Base-by-base conservation (phyloP, 768 basidiomycete genomes). In the Punctularia strigosozonata region DNA sequence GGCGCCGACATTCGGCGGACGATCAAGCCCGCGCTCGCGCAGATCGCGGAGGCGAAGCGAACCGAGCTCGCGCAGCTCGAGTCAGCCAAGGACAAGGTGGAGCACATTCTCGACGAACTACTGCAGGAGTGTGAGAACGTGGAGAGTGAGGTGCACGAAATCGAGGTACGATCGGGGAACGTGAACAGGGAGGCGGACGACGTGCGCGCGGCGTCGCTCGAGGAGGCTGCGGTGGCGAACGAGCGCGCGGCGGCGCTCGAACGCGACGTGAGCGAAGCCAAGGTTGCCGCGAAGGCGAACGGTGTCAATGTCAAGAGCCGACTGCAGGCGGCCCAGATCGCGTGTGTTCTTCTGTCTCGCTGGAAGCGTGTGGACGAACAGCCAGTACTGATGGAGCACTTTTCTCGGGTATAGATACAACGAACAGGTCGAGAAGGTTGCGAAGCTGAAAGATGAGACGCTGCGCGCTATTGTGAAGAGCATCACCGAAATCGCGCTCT, bases 291-390 rank as follows among this genome's bases (percentile, higher is more conserved):
- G 12, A 66, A 82, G 38, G 75, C 83, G 3, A 82, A 77, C 48
- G 87, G 85, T n/a, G 75, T 86, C 54, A 82, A 80, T 12, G 80
- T 85, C 35, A 84, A 87, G 52, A 77, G 81, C 15, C 70, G 80
- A 40, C 60, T 89, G 7, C 82, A 87, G 48, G 72, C 76, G 0
- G 53, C 87, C 31, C 78, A 87, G 54, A 80, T 90, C 52, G 72
- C 77, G 86, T 85, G 53, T 55, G 73, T 58, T 15, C 36, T 28
- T 34, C 31, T 38, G 19, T 34, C 36, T 24, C 42, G 34, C 33
- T 34, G 5, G 21, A 8, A 30, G 30, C 12, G 24, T 20, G 4
- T n/a, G n/a, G n/a, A n/a, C n/a, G n/a, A n/a, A n/a, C n/a, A n/a
- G n/a, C n/a, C n/a, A n/a, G n/a, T n/a, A n/a, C n/a, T n/a, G n/a